These are phyloP conservation scores for Lachancea sp. DNA, from an alignment of 805 yeast genomes.

Conservation along the genomic window DNA sequence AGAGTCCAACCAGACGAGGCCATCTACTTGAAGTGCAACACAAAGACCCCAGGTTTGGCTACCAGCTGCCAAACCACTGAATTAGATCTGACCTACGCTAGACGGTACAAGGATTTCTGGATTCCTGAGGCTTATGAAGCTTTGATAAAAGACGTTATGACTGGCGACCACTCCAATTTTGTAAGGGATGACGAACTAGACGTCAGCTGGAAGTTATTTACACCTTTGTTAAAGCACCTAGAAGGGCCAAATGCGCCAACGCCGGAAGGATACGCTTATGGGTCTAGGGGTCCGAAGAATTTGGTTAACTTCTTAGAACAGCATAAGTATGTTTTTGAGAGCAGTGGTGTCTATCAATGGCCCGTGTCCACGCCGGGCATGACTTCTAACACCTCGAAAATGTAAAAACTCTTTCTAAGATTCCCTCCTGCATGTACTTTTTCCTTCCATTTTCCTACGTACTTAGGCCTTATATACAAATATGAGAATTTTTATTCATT, in stretches of 20 bases:
- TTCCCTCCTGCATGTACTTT: not conserved
- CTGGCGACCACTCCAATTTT: conserved; percentile 94
- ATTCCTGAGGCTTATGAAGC: conserved; percentile 98
- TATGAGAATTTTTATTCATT: too few species aligned
- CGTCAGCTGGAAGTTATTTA: conserved; percentile 85
- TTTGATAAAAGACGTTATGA: conserved; percentile 79
- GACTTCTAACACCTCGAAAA: conserved; percentile 3
- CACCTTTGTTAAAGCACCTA: conserved; percentile 77
- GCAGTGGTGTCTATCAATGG: conserved; percentile 75
- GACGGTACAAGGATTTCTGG: conserved; percentile 80
- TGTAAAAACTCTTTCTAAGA: conserved; percentile 2
- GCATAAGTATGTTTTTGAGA: conserved; percentile 69
- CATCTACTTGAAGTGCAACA: conserved; percentile 84
- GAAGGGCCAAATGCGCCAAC: conserved; percentile 65
- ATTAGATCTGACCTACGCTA: conserved; percentile 78
- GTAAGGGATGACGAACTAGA: conserved; percentile 97
- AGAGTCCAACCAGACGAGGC: conserved; percentile 95
- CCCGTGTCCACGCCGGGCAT: conserved; percentile 58
- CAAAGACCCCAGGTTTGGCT: conserved; percentile 88
- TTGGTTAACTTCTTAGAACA: conserved; percentile 54
- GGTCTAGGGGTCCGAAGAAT: conserved; percentile 79
- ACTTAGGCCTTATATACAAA: too few species aligned
- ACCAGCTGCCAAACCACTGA: conserved; percentile 80
- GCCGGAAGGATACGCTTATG: conserved; percentile 73
- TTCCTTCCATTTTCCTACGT: conserved; percentile 2